Evolutionary conservation across 2,329 filamentous ascomycete genomes (phyloP).

Genomic region (Uncinocarpus reesii): DNA sequence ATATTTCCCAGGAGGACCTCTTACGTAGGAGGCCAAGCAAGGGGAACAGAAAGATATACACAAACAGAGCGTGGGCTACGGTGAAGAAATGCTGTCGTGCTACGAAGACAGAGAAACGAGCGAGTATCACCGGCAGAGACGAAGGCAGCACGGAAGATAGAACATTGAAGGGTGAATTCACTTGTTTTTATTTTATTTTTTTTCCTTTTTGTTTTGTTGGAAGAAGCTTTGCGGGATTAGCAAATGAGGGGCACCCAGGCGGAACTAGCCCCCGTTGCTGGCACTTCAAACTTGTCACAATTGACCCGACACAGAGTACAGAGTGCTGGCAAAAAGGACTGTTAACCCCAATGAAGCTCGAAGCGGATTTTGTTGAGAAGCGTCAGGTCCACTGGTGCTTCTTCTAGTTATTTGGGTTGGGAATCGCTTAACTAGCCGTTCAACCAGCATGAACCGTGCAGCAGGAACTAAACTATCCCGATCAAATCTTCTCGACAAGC

Average conservation of each 20-base stretch:
- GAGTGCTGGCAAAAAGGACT: too few species aligned
- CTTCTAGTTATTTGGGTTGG: too few species aligned
- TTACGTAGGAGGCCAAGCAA: constrained; percentile 9
- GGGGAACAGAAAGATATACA: background rate
- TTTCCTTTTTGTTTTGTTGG: constrained; percentile 1
- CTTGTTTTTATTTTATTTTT: constrained; percentile 1
- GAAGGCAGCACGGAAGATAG: background rate
- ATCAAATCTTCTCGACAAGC: constrained; percentile 42
- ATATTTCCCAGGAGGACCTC: constrained; percentile 4
- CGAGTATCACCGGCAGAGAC: background rate
- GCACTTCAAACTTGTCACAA: too few species aligned
- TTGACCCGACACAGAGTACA: too few species aligned
- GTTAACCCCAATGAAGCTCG: too few species aligned
- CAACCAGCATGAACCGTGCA: too few species aligned
- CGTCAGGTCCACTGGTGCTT: too few species aligned
- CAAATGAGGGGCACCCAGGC: constrained; percentile 6
- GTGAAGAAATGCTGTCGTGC: background rate
- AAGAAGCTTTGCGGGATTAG: constrained; percentile 10
- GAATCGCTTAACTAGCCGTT: too few species aligned
- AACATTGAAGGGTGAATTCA: background rate
- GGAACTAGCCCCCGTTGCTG: background rate
- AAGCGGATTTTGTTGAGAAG: too few species aligned
- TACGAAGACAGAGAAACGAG: background rate
- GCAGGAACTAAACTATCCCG: too few species aligned
- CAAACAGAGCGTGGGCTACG: background rate